Conservation (phyloP, 2,329 filamentous ascomycete genomes). For the Colletotrichum lindemuthianum region DNA sequence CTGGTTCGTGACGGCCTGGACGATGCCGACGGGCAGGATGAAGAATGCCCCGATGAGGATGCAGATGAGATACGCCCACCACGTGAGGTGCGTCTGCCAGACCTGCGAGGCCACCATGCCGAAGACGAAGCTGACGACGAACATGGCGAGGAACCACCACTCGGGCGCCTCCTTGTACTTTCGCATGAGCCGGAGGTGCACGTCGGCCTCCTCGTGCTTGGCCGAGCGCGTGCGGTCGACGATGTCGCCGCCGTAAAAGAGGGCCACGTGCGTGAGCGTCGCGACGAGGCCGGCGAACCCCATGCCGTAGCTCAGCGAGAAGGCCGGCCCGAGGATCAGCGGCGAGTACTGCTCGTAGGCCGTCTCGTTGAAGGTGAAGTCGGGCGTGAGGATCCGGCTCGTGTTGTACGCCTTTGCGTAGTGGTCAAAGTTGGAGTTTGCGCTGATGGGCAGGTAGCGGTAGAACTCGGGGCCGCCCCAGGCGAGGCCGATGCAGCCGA, state of each 20-base stretch:
- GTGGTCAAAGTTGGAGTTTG: slow-evolving; percentile 69
- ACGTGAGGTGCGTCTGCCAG: slow-evolving; percentile 54
- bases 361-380: slow-evolving; percentile 66
- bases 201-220: slow-evolving; percentile 55
- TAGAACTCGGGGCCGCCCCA: slow-evolving; percentile 58
- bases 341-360: slow-evolving; percentile 70
- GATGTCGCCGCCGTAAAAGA: slow-evolving; percentile 65
- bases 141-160: slow-evolving; percentile 66
- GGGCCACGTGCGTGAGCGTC: slow-evolving; percentile 60
- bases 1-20: slow-evolving; percentile 60
- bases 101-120: slow-evolving; percentile 49
- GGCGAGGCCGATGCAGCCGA: slow-evolving; percentile 59
- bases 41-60: slow-evolving; percentile 53
- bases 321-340: slow-evolving; percentile 63
- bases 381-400: slow-evolving; percentile 63
- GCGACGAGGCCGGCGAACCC: slow-evolving; percentile 66
- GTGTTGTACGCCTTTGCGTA: slow-evolving; percentile 69
- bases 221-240: slow-evolving; percentile 44
- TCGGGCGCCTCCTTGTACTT: slow-evolving; percentile 64
- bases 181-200: slow-evolving; percentile 65
- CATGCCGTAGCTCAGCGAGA: slow-evolving; percentile 65
- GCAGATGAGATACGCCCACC: slow-evolving; percentile 54
- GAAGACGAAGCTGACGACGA: slow-evolving; percentile 60
- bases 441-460: slow-evolving; percentile 59
- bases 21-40: slow-evolving; percentile 56